Evolutionary conservation across 352 stramenopile species (phyloP).

Genomic region (Thraustotheca clavata): DNA sequence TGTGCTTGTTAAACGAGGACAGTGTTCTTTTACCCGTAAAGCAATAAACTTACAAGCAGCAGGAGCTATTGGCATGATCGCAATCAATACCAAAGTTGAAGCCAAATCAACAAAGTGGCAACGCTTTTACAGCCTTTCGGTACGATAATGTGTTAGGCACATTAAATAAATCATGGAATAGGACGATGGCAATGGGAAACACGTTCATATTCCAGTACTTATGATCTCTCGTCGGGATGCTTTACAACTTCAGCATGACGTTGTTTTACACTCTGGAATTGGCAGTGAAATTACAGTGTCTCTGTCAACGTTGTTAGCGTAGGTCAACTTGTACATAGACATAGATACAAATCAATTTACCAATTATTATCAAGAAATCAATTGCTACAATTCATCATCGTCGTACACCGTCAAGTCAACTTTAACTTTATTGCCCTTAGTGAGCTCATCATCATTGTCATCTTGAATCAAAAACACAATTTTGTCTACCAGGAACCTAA

Average conservation of each 20-base stretch:
- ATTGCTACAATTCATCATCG: too few relatives aligned
- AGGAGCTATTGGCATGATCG: slow-evolving; percentile 47
- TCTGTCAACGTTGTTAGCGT: too few relatives aligned
- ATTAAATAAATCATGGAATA: slow-evolving; percentile 25
- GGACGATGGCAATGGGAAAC: slow-evolving; percentile 28
- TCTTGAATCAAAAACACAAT: slow-evolving; percentile 65
- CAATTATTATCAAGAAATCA: too few relatives aligned
- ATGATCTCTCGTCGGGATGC: slow-evolving; percentile 52
- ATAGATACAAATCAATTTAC: too few relatives aligned
- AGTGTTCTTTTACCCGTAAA: slow-evolving; percentile 74
- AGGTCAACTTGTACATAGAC: too few relatives aligned
- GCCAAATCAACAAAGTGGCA: slow-evolving; percentile 24
- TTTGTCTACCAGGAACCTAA: slow-evolving; percentile 72
- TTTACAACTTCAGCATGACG: slow-evolving; percentile 33
- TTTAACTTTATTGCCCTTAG: slow-evolving; percentile 67
- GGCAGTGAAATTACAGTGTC: too few relatives aligned
- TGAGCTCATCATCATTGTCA: slow-evolving; percentile 39
- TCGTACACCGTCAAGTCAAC: slow-evolving; percentile 75
- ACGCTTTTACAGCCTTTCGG: slow-evolving; percentile 56
- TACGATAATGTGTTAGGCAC: not conserved
- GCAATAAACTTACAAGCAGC: slow-evolving; percentile 48
- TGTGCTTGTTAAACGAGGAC: slow-evolving; percentile 56
- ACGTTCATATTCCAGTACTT: slow-evolving; percentile 60
- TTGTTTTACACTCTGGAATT: too few relatives aligned
- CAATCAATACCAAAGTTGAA: slow-evolving; percentile 58